Base-by-base conservation (phyloP, 371 early-diverging fungal species). In the Rhizomucor miehei region DNA sequence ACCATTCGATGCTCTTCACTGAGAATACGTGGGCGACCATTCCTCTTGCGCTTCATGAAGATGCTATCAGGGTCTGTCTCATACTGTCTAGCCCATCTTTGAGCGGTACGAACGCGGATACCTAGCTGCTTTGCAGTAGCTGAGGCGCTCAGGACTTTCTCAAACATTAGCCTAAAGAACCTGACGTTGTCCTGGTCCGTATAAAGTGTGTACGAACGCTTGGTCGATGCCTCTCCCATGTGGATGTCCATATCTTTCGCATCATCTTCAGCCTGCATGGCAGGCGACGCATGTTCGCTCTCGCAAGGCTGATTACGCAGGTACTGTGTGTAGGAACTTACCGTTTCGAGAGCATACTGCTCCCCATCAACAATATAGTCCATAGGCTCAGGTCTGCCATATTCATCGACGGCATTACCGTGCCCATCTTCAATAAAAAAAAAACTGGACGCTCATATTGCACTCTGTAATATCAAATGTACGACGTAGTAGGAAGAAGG, bases 381-480 rank as follows among this genome's bases (percentile, higher is more conserved):
- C 41, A 41, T 41, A 19, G 41, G 12, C 41, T 12, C 41, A 14
- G 41, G 6, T 19, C 41, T 41, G 41, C 41, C 41, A 41, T 12
- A 19, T 11, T 41, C 41, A 41, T 41, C 41, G 19, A 41, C 12
- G 11, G 19, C 41, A 41, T 41, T 14, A 41, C 41, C 41, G 16
- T 12, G 12, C 41, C 41, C 41, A 11, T 41, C 41, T 41, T 41
- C 41, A n/a, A n/a, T n/a, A n/a, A 41, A 41, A 46, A 17, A 58
- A 24, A 52, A 46, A 58, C 23, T 36, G 40, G 13, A 47, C 3
- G 19, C 21, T 48, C 38, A 40, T 51, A 39, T 41, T 48, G 40
- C 12, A 11, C 3, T 41, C 16, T 41, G 41, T 16, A 41, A 11
- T 19, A 6, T 41, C 41, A 12, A 41, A 41, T 38, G 38, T 38